These are phyloP conservation scores for Lasiodiplodia citricola DNA, from an alignment of 2,329 filamentous ascomycete species.

Conservation along the genomic window DNA sequence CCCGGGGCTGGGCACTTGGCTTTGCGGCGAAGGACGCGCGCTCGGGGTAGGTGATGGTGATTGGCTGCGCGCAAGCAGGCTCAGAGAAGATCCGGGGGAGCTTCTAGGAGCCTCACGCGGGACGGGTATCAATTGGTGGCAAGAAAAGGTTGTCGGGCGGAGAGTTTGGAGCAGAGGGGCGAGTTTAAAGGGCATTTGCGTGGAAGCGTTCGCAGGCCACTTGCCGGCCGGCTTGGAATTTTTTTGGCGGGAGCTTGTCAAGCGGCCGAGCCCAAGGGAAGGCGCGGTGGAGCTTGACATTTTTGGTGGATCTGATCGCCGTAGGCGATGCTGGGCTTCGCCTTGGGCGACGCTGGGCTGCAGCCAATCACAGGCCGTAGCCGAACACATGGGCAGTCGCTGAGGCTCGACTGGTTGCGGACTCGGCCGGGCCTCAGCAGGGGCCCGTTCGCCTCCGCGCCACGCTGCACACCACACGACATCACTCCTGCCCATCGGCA, in stretches of 20 bases:
- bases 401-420: constrained; percentile 17
- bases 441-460: constrained; percentile 11
- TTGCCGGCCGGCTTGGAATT: constrained; percentile 1
- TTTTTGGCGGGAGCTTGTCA: constrained; percentile 22
- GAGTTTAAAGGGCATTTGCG: neutral
- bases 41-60: neutral
- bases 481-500: neutral
- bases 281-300: constrained; percentile 24
- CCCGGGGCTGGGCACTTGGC: constrained; percentile 12
- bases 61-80: neutral
- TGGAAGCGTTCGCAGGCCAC: constrained; percentile 4
- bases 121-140: neutral
- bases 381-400: neutral
- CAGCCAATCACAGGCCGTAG: neutral
- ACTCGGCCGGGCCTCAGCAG: neutral
- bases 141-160: neutral
- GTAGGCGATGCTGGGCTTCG: constrained; percentile 4
- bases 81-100: constrained; percentile 2
- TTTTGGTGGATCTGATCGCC: constrained; percentile 24
- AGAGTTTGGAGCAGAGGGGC: neutral
- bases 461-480: constrained; percentile 12
- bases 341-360: neutral
- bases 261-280: constrained; percentile 17
- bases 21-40: neutral
- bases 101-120: neutral